Conservation (phyloP, 1,284 basidiomycete genomes). For the Ustilago bromivora region DNA sequence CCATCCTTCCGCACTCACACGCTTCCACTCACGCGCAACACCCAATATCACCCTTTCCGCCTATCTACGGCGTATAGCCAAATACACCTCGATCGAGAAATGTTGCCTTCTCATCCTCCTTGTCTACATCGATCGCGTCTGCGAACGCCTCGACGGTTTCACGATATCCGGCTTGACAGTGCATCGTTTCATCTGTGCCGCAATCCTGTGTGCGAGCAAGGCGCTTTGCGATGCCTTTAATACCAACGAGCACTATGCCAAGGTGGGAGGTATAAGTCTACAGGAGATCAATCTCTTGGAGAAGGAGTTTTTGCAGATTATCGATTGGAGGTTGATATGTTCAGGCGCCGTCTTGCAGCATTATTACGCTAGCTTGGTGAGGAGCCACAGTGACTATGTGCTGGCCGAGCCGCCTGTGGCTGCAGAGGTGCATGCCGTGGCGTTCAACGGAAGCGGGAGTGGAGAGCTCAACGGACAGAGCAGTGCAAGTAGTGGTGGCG, state of each 20-base stretch:
- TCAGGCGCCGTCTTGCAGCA: conserved; percentile 63
- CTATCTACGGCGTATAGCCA: conserved; percentile 67
- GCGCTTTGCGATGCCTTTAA: conserved; percentile 69
- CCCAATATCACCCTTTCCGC: conserved; percentile 65
- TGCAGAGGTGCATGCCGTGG: neutral
- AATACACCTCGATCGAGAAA: conserved; percentile 68
- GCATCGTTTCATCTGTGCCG: conserved; percentile 68
- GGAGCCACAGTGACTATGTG: conserved; percentile 50
- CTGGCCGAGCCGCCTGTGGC: conserved; percentile 14
- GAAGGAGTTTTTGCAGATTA: conserved; percentile 67
- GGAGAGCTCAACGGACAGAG: neutral
- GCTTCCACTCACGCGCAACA: conserved; percentile 68
- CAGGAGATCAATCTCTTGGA: conserved; percentile 69
- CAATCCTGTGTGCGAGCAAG: conserved; percentile 67
- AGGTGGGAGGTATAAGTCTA: conserved; percentile 67
- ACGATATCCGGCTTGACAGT: conserved; percentile 69
- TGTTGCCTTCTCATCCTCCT: conserved; percentile 66
- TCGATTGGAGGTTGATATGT: conserved; percentile 67
- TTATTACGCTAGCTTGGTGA: conserved; percentile 66
- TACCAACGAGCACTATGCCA: conserved; percentile 68
- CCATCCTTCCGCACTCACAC: conserved; percentile 65
- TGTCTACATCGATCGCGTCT: conserved; percentile 69
- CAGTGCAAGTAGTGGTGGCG: conserved; percentile 6
- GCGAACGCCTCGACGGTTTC: conserved; percentile 65
- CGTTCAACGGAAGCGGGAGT: neutral